phyloP scores from a whole-genome alignment of 768 basidiomycete genomes.

The Lentinus brumalis region DNA sequence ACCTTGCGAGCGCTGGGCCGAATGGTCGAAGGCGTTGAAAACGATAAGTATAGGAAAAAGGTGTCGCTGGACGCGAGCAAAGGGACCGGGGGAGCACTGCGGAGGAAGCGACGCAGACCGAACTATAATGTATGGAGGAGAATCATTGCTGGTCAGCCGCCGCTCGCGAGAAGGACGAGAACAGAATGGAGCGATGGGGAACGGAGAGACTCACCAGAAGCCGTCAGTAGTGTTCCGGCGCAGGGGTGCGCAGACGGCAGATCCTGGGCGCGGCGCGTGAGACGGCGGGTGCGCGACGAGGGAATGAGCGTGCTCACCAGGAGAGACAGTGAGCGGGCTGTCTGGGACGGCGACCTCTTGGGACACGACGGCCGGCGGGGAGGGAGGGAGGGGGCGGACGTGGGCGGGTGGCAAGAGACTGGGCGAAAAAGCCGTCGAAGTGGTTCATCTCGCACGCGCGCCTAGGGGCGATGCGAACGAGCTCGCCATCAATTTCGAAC shows the following conservation, averaged over 20 bases:
- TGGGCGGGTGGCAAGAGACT: conserved; percentile 8
- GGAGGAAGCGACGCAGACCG: conserved; percentile 1
- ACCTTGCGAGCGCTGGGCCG: conserved; percentile 2
- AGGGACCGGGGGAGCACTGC: conserved; percentile 9
- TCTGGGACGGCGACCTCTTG: conserved; percentile 17
- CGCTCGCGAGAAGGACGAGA: background rate
- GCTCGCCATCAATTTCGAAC: background rate
- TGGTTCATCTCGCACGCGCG: conserved; percentile 18
- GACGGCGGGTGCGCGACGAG: background rate
- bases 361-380: conserved; percentile 9
- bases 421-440: conserved; percentile 1
- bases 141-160: conserved; percentile 5
- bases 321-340: conserved; percentile 9
- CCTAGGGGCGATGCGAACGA: background rate
- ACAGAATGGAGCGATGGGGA: background rate
- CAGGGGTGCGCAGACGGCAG: conserved; percentile 10
- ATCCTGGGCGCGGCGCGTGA: conserved; percentile 11
- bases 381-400: conserved; percentile 2
- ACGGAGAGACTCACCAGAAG: conserved; percentile 4
- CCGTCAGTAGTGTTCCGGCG: conserved; percentile 8
- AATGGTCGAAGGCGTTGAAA: conserved; percentile 7
- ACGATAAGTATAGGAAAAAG: conserved; percentile 19
- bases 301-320: conserved; percentile 3
- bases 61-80: conserved; percentile 17
- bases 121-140: background rate